phyloP scores from a whole-genome alignment of 2,329 filamentous ascomycete species.

The Curvularia eragrostidis region DNA sequence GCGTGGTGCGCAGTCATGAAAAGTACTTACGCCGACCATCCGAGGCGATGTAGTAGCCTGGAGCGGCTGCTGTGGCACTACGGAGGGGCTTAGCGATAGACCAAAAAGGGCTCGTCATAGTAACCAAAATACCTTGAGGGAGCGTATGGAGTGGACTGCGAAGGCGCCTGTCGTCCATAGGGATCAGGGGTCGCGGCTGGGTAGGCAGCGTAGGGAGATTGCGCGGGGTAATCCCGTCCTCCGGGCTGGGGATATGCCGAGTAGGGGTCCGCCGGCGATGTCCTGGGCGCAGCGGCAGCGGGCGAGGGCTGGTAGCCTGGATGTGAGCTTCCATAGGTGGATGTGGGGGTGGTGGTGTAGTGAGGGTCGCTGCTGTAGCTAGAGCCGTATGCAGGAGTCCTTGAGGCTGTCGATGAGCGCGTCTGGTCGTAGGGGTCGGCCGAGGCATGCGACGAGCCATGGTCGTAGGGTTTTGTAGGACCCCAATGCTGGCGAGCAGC shows the following conservation, averaged over 20 bases:
- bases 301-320: slow-evolving; percentile 35
- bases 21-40: slow-evolving; percentile 48
- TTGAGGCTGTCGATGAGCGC: slow-evolving; percentile 20
- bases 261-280: slow-evolving; percentile 43
- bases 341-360: slow-evolving; percentile 43
- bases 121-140: slow-evolving; percentile 54
- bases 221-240: slow-evolving; percentile 32
- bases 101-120: slow-evolving; percentile 47
- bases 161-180: slow-evolving; percentile 32
- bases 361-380: slow-evolving; percentile 38
- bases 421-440: slow-evolving; percentile 29
- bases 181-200: slow-evolving; percentile 38
- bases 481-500: slow-evolving; percentile 53
- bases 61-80: slow-evolving; percentile 42
- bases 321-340: slow-evolving; percentile 36
- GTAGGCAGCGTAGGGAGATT: slow-evolving; percentile 38
- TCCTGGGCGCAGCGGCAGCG: slow-evolving; percentile 38
- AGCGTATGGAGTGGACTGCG: slow-evolving; percentile 31
- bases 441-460: slow-evolving; percentile 16
- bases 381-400: slow-evolving; percentile 25
- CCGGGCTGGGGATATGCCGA: slow-evolving; percentile 37
- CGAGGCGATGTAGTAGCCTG: slow-evolving; percentile 49
- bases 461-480: slow-evolving; percentile 41
- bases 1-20: slow-evolving; percentile 3
- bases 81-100: slow-evolving; percentile 49